Base-by-base conservation (phyloP, 108 stramenopile genomes). In the Fragilariopsis cylindrus region DNA sequence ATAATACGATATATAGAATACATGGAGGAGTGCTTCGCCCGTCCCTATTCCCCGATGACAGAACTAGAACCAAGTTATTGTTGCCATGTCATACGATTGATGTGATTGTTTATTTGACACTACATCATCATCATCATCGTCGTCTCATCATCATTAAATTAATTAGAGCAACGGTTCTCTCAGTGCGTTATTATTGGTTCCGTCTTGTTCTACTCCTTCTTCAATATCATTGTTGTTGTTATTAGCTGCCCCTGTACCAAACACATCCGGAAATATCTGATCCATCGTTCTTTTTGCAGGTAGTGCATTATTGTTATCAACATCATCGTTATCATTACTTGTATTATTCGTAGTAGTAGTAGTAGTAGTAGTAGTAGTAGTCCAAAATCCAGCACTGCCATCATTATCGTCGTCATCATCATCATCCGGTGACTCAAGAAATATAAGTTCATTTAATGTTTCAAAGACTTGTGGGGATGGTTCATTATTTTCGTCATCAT, bases 181-280 rank as follows among this genome's bases (percentile, higher is more conserved):
- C 41, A 63, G 43, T n/a, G 13, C 62, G 40, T 63, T 40, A 42
- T 21, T 41, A 2, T 30, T 30, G 7, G 41, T 62, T 62, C 60
- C 39, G 30, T 12, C 40, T 3, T 42, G 4, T 8, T 42, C 62
- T 5, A 13, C 7, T 45, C 62, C 42, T 44, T 44, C 62, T 63
- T 45, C 4, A 56, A 56, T 19, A 56, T 11, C 55, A 56, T 19
- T 56, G 55, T 4, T 19, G 19, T n/a, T n/a, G n/a, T 19, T 56
- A 0, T 56, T 11, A n/a, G 5, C 58, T 30, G 9, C 19, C 11
- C 9, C 9, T 30, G 58, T 48, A 1, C 43, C 64, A 54, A 78
- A 55, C 45, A 78, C 42, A 58, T 78, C 77, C 44, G 77, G 77
- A 71, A 78, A 78, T 45, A 78, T 71, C 50, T 77, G 60, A 44